Evolutionary conservation across 1,139 yeast genomes (phyloP).

Genomic region (Nakaseomyces delphensis): DNA sequence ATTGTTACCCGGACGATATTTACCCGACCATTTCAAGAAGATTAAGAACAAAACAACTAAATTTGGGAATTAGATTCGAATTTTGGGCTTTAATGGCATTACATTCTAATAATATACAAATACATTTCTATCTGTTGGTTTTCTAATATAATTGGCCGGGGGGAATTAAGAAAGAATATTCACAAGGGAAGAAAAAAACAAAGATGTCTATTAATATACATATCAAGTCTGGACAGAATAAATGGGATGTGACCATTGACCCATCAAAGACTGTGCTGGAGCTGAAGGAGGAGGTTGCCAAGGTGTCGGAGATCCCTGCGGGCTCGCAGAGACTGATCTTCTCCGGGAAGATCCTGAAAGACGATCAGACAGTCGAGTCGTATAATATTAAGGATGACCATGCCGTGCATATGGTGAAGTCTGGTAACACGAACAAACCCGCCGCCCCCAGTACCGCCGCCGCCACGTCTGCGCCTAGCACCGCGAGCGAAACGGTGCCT

Average conservation of each 20-base stretch:
- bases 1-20: too few relatives aligned
- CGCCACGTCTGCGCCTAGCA: slow-evolving; percentile 15
- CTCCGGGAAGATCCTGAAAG: slow-evolving; percentile 89
- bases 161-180: too few relatives aligned
- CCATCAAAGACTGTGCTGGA: slow-evolving; percentile 52
- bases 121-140: too few relatives aligned
- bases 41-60: too few relatives aligned
- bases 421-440: slow-evolving; percentile 30
- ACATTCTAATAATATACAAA: too few relatives aligned
- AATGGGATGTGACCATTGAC: slow-evolving; percentile 55
- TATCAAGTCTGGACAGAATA: slow-evolving; percentile 58
- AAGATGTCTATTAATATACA: slow-evolving; percentile 26
- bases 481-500: slow-evolving; percentile 40
- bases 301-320: slow-evolving; percentile 54
- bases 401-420: slow-evolving; percentile 78
- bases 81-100: too few relatives aligned
- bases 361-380: slow-evolving; percentile 58
- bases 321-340: slow-evolving; percentile 80
- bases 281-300: slow-evolving; percentile 57
- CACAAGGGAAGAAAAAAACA: not conserved
- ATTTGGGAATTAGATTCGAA: too few relatives aligned
- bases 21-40: too few relatives aligned
- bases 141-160: too few relatives aligned
- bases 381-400: slow-evolving; percentile 83
- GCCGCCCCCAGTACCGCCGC: too few relatives aligned